phyloP scores from a whole-genome alignment of 306 rosid species.

The Ziziphus jujuba region DNA sequence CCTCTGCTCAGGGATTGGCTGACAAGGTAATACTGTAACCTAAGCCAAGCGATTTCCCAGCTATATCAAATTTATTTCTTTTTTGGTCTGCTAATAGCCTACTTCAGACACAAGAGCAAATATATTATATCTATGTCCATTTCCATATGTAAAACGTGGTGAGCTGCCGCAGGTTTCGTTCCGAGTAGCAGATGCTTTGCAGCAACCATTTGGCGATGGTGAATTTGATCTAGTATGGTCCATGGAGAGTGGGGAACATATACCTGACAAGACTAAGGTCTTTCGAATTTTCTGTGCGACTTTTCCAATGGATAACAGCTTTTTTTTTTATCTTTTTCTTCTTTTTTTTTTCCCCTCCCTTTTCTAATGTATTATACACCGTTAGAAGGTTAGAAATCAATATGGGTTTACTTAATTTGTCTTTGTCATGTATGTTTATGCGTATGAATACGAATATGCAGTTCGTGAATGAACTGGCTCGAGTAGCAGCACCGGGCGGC shows the following conservation, averaged over 20 bases:
- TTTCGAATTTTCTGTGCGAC: background rate
- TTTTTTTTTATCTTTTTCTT: too few relatives aligned
- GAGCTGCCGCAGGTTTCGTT: constrained; percentile 51
- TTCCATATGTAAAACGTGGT: background rate
- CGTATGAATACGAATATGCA: constrained; percentile 20
- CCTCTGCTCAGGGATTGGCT: constrained; percentile 62
- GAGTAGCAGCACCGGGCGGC: constrained; percentile 90
- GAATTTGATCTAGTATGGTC: constrained; percentile 90
- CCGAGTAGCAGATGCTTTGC: constrained; percentile 84
- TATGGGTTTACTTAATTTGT: background rate
- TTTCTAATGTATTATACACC: background rate
- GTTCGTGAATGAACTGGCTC: constrained; percentile 82
- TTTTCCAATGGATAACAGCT: too few relatives aligned
- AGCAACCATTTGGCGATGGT: constrained; percentile 76
- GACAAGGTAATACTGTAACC: constrained; percentile 59
- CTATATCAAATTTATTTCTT: too few relatives aligned
- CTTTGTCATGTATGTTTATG: background rate
- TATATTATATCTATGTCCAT: too few relatives aligned
- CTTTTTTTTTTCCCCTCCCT: background rate
- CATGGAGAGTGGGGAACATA: constrained; percentile 99
- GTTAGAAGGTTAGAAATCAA: too few relatives aligned
- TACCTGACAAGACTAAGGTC: constrained; percentile 94
- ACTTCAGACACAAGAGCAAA: too few relatives aligned
- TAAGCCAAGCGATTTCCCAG: too few relatives aligned
- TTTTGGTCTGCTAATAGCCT: too few relatives aligned